Base-by-base conservation (phyloP, 495 filamentous ascomycete species). In the Penicillium cinerascens region DNA sequence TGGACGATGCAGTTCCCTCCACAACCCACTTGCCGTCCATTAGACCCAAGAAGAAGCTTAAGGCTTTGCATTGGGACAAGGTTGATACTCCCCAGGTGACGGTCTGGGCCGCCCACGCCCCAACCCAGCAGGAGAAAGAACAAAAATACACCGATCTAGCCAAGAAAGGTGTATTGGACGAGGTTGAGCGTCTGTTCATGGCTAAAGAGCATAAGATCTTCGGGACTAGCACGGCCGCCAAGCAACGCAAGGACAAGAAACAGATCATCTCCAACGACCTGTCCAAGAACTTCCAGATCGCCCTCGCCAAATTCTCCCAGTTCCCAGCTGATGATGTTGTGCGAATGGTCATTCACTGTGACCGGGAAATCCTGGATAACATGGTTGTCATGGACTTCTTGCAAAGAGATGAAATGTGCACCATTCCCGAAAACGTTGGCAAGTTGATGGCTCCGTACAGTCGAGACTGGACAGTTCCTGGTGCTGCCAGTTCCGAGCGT, bases 51-150 rank as follows among this genome's bases (percentile, higher is more conserved):
- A 97, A 95, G 84, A 98, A 97, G 73, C 88, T 98, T 62, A 98
- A 98, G 82, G 92, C 93, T 33, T 81, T 98, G 54, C 93, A 98
- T 75, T 98, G 93, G 93, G 93, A 98, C 65, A 98, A 98, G 73
- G 88, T 98, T 35, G 93, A 98, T 69, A 79, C 90, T 45, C 88
- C 91, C 15, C 86, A 95, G 65, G 89, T 92, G 35, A 97, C 93
- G 29, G 89, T 97, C 54, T 98, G 95, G 95, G 93, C 93, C 36
- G 74, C 82, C 15, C 89, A 96, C 67, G 83, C 88, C 22, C 86
- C 87, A 10, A 93, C 89, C 7, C 49, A 51, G 76, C 79, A 92
- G 64, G 87, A 84, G 54, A 89, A 90, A 64, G 95, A 98, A 75
- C 87, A 95, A 64, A 95, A 97, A 67, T 97, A 97, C 64, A 83